Conservation (phyloP, 2,329 filamentous ascomycete species). For the Xylaria sp. region DNA sequence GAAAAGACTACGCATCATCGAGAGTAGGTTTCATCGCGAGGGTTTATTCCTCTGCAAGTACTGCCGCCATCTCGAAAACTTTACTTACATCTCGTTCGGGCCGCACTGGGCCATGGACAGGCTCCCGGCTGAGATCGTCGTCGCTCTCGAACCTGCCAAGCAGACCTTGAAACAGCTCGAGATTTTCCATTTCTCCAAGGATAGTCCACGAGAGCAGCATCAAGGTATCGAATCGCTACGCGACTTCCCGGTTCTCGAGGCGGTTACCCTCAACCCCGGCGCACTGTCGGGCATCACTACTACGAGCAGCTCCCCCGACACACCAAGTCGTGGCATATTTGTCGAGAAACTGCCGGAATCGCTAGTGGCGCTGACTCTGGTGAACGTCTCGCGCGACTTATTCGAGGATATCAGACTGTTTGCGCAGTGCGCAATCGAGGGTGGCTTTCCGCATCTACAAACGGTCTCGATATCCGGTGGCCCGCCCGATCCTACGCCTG, state of each 20-base stretch:
- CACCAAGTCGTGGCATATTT: constrained; percentile 22
- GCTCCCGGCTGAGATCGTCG: constrained; percentile 37
- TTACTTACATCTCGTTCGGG: constrained; percentile 38
- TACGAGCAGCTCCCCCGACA: constrained; percentile 1
- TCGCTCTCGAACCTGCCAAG: constrained; percentile 32
- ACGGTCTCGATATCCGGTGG: constrained; percentile 34
- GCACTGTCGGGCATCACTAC: constrained; percentile 15
- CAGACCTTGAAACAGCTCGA: constrained; percentile 34
- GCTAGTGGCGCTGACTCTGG: constrained; percentile 29
- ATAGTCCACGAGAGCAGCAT: constrained; percentile 32
- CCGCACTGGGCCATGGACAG: constrained; percentile 38
- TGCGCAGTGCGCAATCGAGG: constrained; percentile 26
- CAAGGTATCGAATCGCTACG: constrained; percentile 38
- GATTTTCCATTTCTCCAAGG: constrained; percentile 35
- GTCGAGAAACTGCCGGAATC: constrained; percentile 35
- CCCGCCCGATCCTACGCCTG: constrained; percentile 23
- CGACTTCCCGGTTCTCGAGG: constrained; percentile 33
- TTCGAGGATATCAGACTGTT: constrained; percentile 33
- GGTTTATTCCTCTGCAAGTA: constrained; percentile 37
- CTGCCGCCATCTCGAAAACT: constrained; percentile 36
- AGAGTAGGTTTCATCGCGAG: constrained; percentile 37
- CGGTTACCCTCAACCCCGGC: constrained; percentile 35
- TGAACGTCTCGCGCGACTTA: constrained; percentile 33
- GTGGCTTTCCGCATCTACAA: constrained; percentile 33
- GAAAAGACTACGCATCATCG: constrained; percentile 34